Evolutionary conservation across 345 rosid genomes (phyloP), one percentile per base, ranked within the genome.

Genomic region (Geranium brycei): DNA sequence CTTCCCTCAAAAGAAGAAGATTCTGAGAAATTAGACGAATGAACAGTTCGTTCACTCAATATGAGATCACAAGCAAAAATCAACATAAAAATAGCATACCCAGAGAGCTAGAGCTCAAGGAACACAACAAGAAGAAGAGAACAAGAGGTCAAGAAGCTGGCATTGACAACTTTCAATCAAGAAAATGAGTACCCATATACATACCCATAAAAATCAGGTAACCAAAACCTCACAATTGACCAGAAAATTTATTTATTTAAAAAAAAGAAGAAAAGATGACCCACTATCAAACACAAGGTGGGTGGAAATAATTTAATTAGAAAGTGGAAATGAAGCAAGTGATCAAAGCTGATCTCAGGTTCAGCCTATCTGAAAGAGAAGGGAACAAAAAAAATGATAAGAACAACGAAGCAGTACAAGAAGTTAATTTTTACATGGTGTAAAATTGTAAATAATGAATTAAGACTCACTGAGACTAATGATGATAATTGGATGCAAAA

Each of bases 111-210:
- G 53, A 35, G 41, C 4, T 35, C 41, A 35, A 35, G 7, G 11
- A 8, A 58, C 7, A 17, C 23, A 58, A 58, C 28, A 19, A 41
- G 64, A 59, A 30, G 61, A 19, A 63, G 65, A 66, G 40, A 65
- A 64, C 56, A 0, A 64, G 58, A 31, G 68, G 73, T 71, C 78
- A 71, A 79, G 65, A 53, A 62, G 69, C 70, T 74, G 76, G 69
- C 68, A 66, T 68, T 58, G 41, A 57, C 62, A 51, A n/a, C 1
- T 47, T 7, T 6, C 13, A 47, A 47, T 10, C 47, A 38, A 38
- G 47, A 38, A 38, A 10, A 38, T 5, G 47, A 38, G 28, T 23
- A 23, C 28, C 28, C 28, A 23, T 23, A 23, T 23, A 23, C 28
- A 23, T 35, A 35, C 41, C 41, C 41, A 4, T 4, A 47, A 13